Evolutionary conservation across 805 yeast genomes (phyloP).

Genomic region (Wickerhamiella alocasiicola): DNA sequence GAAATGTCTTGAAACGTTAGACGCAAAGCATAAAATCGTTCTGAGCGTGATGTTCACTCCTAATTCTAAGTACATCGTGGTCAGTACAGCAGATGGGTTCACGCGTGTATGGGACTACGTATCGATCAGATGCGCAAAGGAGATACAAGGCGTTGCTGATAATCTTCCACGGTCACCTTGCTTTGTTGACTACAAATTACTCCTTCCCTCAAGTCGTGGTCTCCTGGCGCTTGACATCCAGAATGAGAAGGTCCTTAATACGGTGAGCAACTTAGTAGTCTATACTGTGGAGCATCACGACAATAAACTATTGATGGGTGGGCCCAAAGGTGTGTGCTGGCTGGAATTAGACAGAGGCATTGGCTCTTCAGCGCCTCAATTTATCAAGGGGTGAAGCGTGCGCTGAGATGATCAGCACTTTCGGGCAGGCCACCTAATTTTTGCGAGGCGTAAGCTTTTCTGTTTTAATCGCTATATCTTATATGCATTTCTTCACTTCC

Average conservation of each 20-base stretch:
- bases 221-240: slow-evolving; percentile 12
- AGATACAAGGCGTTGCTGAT: slow-evolving; percentile 31
- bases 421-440: no score
- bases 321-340: slow-evolving; percentile 2
- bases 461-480: no score
- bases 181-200: slow-evolving; percentile 4
- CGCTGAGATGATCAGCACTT: no score
- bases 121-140: slow-evolving; percentile 66
- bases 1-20: slow-evolving; percentile 76
- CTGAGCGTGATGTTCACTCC: slow-evolving; percentile 62
- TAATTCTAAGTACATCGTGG: slow-evolving; percentile 65
- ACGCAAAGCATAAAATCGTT: slow-evolving; percentile 40
- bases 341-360: neutral
- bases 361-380: neutral
- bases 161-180: slow-evolving; percentile 4
- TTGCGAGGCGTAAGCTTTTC: no score
- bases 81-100: slow-evolving; percentile 69
- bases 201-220: slow-evolving; percentile 11
- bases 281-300: neutral
- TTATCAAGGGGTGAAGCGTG: no score
- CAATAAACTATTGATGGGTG: neutral
- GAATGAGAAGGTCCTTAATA: neutral
- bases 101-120: slow-evolving; percentile 79
- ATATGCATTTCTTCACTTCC: no score
- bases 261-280: neutral